These are phyloP conservation scores for Boletellus sp. DNA, from an alignment of 768 basidiomycete species.

Conservation along the genomic window DNA sequence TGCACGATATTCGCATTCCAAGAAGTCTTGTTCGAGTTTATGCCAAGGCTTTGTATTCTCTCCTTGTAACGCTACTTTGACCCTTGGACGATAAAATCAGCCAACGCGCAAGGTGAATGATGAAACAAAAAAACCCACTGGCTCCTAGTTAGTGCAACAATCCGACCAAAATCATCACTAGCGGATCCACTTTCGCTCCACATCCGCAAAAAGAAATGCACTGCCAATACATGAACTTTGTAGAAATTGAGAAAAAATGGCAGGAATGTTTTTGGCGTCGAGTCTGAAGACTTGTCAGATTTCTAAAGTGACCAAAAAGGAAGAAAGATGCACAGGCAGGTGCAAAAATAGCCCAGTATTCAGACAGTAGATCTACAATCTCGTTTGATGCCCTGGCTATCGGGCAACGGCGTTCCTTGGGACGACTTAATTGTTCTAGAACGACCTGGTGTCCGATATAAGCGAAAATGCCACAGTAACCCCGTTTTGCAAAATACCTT, in stretches of 20 bases:
- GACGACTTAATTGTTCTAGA: conserved; percentile 74
- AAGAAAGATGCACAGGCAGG: conserved; percentile 63
- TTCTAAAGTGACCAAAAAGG: not conserved
- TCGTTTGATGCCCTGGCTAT: conserved; percentile 82
- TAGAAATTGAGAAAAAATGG: conserved; percentile 87
- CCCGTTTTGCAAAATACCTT: conserved; percentile 42
- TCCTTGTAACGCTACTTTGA: conserved; percentile 69
- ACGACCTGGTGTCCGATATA: conserved; percentile 49
- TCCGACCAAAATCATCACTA: conserved; percentile 69
- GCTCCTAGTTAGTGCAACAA: conserved; percentile 74
- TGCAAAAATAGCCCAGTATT: conserved; percentile 82
- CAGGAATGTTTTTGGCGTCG: conserved; percentile 76
- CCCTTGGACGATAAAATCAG: conserved; percentile 39
- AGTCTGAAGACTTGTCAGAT: conserved; percentile 39
- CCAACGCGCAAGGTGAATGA: not conserved
- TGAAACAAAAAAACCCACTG: conserved; percentile 54
- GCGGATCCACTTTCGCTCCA: conserved; percentile 87
- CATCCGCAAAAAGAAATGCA: conserved; percentile 87
- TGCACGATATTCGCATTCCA: conserved; percentile 79
- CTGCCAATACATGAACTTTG: conserved; percentile 75
- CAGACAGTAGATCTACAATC: conserved; percentile 77
- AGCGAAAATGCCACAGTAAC: conserved; percentile 1
- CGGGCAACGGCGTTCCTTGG: conserved; percentile 72
- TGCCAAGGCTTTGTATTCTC: conserved; percentile 80
- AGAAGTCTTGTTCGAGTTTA: conserved; percentile 76